Conservation (phyloP, 345 rosid genomes). For the Salix koriyanagi region DNA sequence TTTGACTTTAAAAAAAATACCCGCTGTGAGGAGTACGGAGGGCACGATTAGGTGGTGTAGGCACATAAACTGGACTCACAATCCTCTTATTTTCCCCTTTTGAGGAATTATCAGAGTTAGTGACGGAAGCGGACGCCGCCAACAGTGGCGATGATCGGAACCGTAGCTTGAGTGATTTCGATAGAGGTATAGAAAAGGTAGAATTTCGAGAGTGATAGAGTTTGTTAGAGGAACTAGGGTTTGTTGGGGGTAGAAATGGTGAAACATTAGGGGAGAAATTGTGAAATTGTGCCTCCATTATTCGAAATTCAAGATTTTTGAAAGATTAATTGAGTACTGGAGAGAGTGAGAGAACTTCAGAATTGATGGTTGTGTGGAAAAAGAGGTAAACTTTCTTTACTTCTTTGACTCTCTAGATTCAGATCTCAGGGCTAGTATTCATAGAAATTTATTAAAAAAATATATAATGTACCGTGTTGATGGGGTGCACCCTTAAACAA, state of each 20-base stretch:
- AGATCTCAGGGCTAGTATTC: too few relatives aligned
- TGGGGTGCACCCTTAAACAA: too few relatives aligned
- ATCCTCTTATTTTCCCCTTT: neutral
- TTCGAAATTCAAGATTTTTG: neutral
- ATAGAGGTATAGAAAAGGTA: constrained; percentile 7
- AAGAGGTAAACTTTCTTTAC: too few relatives aligned
- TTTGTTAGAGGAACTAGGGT: constrained; percentile 4
- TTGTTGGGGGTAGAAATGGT: constrained; percentile 4
- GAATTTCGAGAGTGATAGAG: constrained; percentile 13
- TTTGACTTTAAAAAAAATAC: constrained; percentile 20
- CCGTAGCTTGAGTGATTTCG: neutral
- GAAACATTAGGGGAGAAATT: constrained; percentile 7
- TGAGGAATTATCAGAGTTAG: constrained; percentile 13
- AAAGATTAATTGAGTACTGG: too few relatives aligned
- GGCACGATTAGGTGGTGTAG: constrained; percentile 59
- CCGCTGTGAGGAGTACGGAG: constrained; percentile 97
- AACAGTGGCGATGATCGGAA: constrained; percentile 22
- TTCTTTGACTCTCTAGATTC: too few relatives aligned
- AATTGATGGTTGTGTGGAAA: too few relatives aligned
- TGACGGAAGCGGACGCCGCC: constrained; percentile 26
- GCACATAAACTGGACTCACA: constrained; percentile 51
- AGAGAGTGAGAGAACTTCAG: too few relatives aligned
- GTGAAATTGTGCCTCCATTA: constrained; percentile 11
- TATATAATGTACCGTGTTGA: too few relatives aligned
- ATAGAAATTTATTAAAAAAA: too few relatives aligned